Evolutionary conservation across 108 stramenopile genomes (phyloP), one percentile per base, ranked within the genome.

Genomic region (Cafeteria roenbergensis): DNA sequence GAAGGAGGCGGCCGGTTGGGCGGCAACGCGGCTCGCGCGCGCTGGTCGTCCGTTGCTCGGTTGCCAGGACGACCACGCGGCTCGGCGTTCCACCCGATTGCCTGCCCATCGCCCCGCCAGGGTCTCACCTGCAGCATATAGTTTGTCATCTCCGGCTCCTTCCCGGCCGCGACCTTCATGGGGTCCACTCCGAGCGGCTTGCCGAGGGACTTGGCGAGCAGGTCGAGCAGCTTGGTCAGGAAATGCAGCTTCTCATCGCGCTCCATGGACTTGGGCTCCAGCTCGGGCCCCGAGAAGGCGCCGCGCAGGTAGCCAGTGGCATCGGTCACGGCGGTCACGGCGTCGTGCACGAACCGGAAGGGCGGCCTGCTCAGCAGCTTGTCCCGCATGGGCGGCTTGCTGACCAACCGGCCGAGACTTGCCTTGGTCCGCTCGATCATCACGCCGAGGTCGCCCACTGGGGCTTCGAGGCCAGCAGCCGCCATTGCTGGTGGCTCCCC

Each of bases 231-330:
- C 27, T 69, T 69, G 22, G 65, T 26, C 27, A 69, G 55, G 37
- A 65, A 69, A 8, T 9, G 64, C 6, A 63, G 34, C 63, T 69
- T 69, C 33, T 29, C 61, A 2, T 64, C 62, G 64, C 65, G 65
- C 20, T 4, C 6, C 37, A 62, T 50, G 0, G 62, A n/a, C 69
- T 64, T 70, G 31, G 58, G 9, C 68, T 76, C 63, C 62, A 75
- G 63, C 62, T 84, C 77, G 20, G 62, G 63, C 3, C 61, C 71
- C 32, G 55, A 42, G 71, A 61, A 82, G 35, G 69, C 54, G 25
- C 61, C 70, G 3, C 66, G 37, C 30, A 74, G 71, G 34, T 70
- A 74, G 0, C 65, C 65, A 6, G 68, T 74, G 2, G 61, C 25
- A 14, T 1, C 32, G 22, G 52, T 74, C 24, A 70, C 33, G 1